Conservation (phyloP, 2,329 filamentous ascomycete genomes). For the Graphilbum sp. region DNA sequence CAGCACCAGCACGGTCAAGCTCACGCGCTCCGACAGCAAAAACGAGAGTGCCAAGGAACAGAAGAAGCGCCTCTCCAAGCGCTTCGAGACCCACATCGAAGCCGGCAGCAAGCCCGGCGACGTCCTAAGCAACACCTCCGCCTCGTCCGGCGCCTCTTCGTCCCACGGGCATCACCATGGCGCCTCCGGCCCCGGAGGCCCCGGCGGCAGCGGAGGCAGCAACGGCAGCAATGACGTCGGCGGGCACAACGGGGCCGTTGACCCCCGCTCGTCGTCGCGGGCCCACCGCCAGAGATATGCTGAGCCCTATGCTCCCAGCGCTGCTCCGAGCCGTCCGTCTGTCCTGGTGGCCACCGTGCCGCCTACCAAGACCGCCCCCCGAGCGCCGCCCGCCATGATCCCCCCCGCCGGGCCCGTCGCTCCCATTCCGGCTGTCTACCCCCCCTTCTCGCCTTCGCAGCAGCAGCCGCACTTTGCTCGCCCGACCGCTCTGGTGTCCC, state of each 20-base stretch:
- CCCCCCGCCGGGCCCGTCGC: neutral
- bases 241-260: conserved; percentile 14
- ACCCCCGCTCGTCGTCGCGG: conserved; percentile 6
- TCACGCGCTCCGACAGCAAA: conserved; percentile 2
- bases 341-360: neutral
- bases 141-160: conserved; percentile 2
- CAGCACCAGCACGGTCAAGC: conserved; percentile 5
- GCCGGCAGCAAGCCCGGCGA: neutral
- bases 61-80: conserved; percentile 15
- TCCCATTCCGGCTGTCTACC: neutral
- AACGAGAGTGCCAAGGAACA: conserved; percentile 9
- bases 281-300: conserved; percentile 11
- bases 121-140: conserved; percentile 1
- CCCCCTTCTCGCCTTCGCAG: neutral
- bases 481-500: neutral
- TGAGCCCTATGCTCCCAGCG: conserved; percentile 1
- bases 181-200: neutral
- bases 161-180: conserved; percentile 3
- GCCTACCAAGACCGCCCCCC: neutral
- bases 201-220: conserved; percentile 1
- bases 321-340: neutral
- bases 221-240: conserved; percentile 7
- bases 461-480: neutral
- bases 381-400: neutral
- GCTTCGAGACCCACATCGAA: conserved; percentile 11